These are phyloP conservation scores for Lasiosphaeris hirsuta DNA, from an alignment of 495 filamentous ascomycete species.

Conservation along the genomic window DNA sequence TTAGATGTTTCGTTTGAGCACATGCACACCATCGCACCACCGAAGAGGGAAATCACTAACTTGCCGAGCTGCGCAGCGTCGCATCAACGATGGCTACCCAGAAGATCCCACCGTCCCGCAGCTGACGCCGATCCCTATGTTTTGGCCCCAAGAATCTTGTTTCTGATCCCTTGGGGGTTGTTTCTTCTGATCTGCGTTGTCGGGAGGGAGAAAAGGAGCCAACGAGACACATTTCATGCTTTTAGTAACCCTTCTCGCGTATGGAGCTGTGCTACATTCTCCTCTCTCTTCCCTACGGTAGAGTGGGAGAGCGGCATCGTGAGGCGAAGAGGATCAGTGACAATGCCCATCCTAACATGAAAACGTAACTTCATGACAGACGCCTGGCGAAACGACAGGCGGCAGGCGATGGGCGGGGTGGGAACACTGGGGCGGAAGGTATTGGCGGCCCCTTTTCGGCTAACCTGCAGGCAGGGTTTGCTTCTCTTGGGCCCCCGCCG, in stretches of 20 bases:
- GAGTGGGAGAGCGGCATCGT: no score
- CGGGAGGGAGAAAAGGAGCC: neutral
- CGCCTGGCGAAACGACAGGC: no score
- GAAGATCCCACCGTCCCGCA: conserved; percentile 6
- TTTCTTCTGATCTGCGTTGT: conserved; percentile 4
- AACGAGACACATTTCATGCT: neutral
- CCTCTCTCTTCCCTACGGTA: neutral
- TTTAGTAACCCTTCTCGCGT: neutral
- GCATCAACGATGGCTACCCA: neutral
- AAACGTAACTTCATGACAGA: no score
- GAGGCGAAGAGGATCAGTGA: no score
- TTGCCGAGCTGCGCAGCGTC: conserved; percentile 9
- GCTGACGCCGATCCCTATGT: conserved; percentile 9
- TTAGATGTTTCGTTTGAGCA: conserved; percentile 3
- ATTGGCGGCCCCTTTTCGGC: conserved; percentile 3
- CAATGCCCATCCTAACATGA: no score
- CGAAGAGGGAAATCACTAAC: conserved; percentile 9
- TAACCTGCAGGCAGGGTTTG: conserved; percentile 11
- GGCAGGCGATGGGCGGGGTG: no score
- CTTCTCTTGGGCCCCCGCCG: conserved; percentile 18
- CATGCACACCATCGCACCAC: conserved; percentile 7
- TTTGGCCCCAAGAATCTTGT: conserved; percentile 9
- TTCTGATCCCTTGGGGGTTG: conserved; percentile 3
- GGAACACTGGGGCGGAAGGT: no score
- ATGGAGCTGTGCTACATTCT: neutral